Evolutionary conservation across 352 stramenopile genomes (phyloP).

Genomic region (Pythium rhizo-oryzae): DNA sequence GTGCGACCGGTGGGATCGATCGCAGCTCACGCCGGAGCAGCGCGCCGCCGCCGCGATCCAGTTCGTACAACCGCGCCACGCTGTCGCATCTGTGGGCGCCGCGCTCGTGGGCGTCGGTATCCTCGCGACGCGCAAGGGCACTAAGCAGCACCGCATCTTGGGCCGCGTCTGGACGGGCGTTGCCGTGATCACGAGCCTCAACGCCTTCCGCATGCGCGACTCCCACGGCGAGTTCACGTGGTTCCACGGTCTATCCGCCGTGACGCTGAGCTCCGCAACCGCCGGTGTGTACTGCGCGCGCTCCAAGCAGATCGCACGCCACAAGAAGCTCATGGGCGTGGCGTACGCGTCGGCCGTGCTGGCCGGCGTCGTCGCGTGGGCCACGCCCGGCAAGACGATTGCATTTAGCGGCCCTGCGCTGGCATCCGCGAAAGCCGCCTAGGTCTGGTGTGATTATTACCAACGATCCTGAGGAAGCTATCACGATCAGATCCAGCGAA

Average conservation of each 20-base stretch:
- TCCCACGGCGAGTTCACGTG: conserved; percentile 9
- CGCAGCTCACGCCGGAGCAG: neutral
- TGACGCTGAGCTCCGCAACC: conserved; percentile 1
- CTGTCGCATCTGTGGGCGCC: neutral
- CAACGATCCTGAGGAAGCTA: no score
- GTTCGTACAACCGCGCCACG: conserved; percentile 10
- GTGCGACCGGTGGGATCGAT: neutral
- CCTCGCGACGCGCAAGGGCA: conserved; percentile 9
- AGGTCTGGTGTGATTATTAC: neutral
- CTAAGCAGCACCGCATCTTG: conserved; percentile 6
- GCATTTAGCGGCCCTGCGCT: neutral
- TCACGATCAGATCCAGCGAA: neutral
- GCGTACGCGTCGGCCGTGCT: conserved; percentile 8
- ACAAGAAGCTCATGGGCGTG: conserved; percentile 17
- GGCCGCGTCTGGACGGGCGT: conserved; percentile 16
- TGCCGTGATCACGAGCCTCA: conserved; percentile 15
- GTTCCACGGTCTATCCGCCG: conserved; percentile 14
- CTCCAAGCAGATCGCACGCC: conserved; percentile 5
- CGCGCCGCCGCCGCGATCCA: neutral
- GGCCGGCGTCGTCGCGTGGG: neutral
- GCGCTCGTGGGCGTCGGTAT: conserved; percentile 2
- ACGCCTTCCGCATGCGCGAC: conserved; percentile 15
- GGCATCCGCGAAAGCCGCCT: neutral
- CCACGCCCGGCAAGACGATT: conserved; percentile 8
- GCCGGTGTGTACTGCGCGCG: conserved; percentile 15